A percentile compares a stretch with the other conserved stretches of the same genome.
phyloP scores from a whole-genome alignment of 371 early-diverging fungal species.

The Smittium mucronatum region DNA sequence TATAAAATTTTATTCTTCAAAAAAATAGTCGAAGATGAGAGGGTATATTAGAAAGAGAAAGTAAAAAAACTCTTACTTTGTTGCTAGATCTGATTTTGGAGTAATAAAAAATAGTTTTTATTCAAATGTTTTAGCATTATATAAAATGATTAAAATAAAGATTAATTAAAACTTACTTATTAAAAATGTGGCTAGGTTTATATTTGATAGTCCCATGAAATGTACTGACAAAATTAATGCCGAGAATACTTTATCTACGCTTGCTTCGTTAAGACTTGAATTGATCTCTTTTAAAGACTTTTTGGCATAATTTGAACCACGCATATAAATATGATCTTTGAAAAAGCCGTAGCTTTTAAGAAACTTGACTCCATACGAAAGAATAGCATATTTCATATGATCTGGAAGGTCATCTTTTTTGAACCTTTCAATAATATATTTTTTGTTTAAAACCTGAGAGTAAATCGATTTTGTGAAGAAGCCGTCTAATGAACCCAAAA shows the following conservation, averaged over 20 bases:
- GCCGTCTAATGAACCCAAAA: neutral
- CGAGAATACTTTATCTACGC: neutral
- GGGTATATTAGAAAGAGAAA: too few species aligned
- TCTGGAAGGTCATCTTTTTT: neutral
- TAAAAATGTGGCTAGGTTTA: neutral
- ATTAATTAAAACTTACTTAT: neutral
- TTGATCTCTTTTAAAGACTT: neutral
- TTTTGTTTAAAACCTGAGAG: neutral
- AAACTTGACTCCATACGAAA: neutral
- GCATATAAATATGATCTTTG: neutral
- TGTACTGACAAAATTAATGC: neutral
- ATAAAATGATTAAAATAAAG: too few species aligned
- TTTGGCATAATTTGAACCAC: neutral
- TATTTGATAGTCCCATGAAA: neutral
- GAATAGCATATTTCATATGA: neutral
- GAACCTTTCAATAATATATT: neutral
- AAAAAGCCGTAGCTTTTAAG: neutral
- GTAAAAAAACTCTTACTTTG: neutral
- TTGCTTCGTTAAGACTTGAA: neutral
- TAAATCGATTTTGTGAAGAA: neutral
- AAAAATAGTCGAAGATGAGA: too few species aligned
- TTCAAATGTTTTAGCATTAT: too few species aligned
- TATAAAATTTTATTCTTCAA: too few species aligned
- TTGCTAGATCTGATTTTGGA: neutral
- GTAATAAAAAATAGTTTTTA: too few species aligned